Evolutionary conservation across 1,284 basidiomycete genomes (phyloP).

Genomic region (Ceratobasidium papillatum): DNA sequence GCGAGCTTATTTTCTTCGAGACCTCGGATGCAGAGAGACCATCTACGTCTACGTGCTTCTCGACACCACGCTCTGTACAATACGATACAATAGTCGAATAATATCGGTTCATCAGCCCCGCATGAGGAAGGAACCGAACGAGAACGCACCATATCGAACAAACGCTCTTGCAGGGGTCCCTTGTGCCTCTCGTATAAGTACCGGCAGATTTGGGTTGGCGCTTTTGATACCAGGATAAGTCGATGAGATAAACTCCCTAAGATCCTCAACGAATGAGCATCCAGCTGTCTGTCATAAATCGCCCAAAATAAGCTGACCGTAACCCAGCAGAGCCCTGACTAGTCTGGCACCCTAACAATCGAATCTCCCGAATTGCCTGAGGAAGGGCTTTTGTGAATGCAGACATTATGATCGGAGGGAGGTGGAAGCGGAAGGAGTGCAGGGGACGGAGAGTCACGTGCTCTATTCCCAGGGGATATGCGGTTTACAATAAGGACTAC

Average conservation of each 20-base stretch:
- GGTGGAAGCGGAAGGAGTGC: background rate
- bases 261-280: background rate
- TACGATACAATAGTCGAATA: background rate
- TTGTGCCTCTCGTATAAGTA: conserved; percentile 89
- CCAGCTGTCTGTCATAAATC: conserved; percentile 4
- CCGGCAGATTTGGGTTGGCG: conserved; percentile 88
- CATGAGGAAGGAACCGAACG: background rate
- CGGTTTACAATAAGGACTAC: no score
- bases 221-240: conserved; percentile 85
- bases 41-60: conserved; percentile 82
- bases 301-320: conserved; percentile 63
- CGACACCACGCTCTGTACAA: conserved; percentile 72
- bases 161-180: conserved; percentile 89
- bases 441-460: background rate
- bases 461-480: background rate
- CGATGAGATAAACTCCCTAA: conserved; percentile 83
- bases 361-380: conserved; percentile 84
- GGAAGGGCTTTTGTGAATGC: conserved; percentile 79
- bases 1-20: conserved; percentile 69
- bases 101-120: no score
- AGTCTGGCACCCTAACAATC: conserved; percentile 86
- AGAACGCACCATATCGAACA: conserved; percentile 87
- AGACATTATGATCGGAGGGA: conserved; percentile 58
- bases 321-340: conserved; percentile 81
- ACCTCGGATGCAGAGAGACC: conserved; percentile 77